A percentile compares a stretch with the other conserved stretches of the same genome.
Conservation (phyloP, 176 grass and related monocot species). For the Raddia guianensis region DNA sequence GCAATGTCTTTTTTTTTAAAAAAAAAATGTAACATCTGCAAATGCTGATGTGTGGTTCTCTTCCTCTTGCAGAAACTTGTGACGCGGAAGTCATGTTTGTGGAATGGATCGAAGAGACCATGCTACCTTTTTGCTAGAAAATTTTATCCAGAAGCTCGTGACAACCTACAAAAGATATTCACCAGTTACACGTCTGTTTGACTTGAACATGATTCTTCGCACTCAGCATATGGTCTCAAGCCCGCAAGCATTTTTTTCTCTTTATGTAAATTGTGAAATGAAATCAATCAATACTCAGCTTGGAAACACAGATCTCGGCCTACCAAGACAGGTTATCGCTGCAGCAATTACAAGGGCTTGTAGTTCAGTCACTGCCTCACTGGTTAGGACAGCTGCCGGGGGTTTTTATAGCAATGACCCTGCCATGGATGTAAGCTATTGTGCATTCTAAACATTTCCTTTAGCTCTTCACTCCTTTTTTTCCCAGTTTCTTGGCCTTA, state of each 20-base stretch:
- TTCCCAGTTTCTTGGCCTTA: neutral
- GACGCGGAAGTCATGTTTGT: slow-evolving; percentile 69
- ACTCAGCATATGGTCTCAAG: slow-evolving; percentile 26
- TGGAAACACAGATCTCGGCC: slow-evolving; percentile 45
- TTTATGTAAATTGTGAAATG: slow-evolving; percentile 65
- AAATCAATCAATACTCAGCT: slow-evolving; percentile 55
- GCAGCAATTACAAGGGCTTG: slow-evolving; percentile 40
- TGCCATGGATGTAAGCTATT: slow-evolving; percentile 56
- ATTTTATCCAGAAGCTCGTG: slow-evolving; percentile 78
- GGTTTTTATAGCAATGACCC: slow-evolving; percentile 45
- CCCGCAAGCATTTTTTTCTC: neutral
- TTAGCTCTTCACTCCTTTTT: neutral
- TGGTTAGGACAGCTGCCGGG: slow-evolving; percentile 27
- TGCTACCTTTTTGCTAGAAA: slow-evolving; percentile 97
- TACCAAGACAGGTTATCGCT: slow-evolving; percentile 35
- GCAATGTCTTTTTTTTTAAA: neutral
- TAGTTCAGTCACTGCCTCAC: slow-evolving; percentile 36
- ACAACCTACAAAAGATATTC: slow-evolving; percentile 81
- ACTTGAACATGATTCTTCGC: slow-evolving; percentile 54
- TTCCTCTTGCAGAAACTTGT: slow-evolving; percentile 62
- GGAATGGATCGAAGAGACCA: slow-evolving; percentile 94
- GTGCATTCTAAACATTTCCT: slow-evolving; percentile 46
- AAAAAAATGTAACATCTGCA: neutral
- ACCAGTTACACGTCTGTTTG: slow-evolving; percentile 79
- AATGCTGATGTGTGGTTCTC: slow-evolving; percentile 9